Evolutionary conservation across 2,329 filamentous ascomycete genomes (phyloP).

Genomic region (Penicillium verrucosum): DNA sequence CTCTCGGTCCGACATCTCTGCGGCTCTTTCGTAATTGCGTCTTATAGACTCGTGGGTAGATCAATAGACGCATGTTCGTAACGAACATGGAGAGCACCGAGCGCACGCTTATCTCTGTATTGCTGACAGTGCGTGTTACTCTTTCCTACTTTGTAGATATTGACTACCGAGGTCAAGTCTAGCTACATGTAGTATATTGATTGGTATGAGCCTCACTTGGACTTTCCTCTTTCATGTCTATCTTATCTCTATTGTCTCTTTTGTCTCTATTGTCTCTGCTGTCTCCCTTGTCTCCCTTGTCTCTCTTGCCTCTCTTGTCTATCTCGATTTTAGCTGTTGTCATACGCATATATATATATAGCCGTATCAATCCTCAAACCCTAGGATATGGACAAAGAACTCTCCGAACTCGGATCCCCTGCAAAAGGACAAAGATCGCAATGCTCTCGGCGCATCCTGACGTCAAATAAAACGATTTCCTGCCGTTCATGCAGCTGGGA

Average conservation of each 20-base stretch:
- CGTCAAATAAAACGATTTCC: constrained; percentile 14
- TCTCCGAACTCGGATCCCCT: too few relatives aligned
- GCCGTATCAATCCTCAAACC: neutral
- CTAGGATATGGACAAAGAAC: neutral
- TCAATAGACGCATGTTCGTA: neutral
- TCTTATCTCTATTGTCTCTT: neutral
- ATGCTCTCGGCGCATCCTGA: constrained; percentile 14
- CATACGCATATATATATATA: neutral
- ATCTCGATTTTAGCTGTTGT: too few relatives aligned
- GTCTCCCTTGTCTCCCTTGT: neutral
- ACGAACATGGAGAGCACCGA: neutral
- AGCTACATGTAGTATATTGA: neutral
- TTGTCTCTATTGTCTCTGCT: too few relatives aligned
- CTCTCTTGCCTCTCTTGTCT: neutral
- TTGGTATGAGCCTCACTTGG: neutral
- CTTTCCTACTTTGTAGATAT: neutral
- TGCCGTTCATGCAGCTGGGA: constrained; percentile 22
- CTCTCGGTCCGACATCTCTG: neutral
- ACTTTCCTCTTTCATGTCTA: neutral
- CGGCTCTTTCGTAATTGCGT: neutral
- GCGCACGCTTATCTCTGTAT: constrained; percentile 2
- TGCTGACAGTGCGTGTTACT: constrained; percentile 16
- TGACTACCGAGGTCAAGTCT: neutral
- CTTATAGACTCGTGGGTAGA: neutral
- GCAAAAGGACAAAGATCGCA: constrained; percentile 8